Base-by-base conservation (phyloP, 2,329 filamentous ascomycete genomes). In the Trichoderma atrobrunneum region DNA sequence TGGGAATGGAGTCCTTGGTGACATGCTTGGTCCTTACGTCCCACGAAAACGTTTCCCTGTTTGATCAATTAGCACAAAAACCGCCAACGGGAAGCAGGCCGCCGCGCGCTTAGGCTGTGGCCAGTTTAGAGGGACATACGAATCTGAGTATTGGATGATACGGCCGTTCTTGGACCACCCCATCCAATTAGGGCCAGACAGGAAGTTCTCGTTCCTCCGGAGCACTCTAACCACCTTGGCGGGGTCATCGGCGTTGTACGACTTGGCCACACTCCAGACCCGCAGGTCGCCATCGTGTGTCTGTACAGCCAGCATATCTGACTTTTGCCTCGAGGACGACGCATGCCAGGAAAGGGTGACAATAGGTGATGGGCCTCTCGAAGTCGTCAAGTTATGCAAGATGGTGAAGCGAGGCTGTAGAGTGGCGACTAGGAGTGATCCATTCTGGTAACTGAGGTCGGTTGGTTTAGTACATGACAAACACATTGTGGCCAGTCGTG, bases 11-110 rank as follows among this genome's bases (percentile, higher is more conserved):
- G 78, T 98, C 95, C 81, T 91, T 97, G 3, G 94, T 95, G 76
- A 99, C 94, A 79, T 97, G 92, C 80, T 98, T 98, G n/a, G 96
- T 99, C 74, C 95, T 89, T 59, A 99, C 96, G 85, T 99, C 96
- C 95, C 96, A 99, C 72, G 94, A 92, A 77, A 93, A 91, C 48
- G 95, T 97, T 86, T 97, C 93, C 70, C 95, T 94, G 79, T 77
- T 74, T 43, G 62, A 60, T 73, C 73, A 77, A 79, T 82, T 78
- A 81, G 81, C 57, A 62, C 39, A 36, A 70, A 43, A 72, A 76
- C 72, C 8, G 26, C 63, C 48, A 72, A 51, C 32, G 74, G 74
- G 65, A 76, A 76, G 76, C 74, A 75, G 72, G 76, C 85, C 85
- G 84, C 83, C 84, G 85, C 85, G 84, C 85, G 84, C 82, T 79